Conservation (phyloP, 495 filamentous ascomycete species). For the Lasiosphaeria ovina region DNA sequence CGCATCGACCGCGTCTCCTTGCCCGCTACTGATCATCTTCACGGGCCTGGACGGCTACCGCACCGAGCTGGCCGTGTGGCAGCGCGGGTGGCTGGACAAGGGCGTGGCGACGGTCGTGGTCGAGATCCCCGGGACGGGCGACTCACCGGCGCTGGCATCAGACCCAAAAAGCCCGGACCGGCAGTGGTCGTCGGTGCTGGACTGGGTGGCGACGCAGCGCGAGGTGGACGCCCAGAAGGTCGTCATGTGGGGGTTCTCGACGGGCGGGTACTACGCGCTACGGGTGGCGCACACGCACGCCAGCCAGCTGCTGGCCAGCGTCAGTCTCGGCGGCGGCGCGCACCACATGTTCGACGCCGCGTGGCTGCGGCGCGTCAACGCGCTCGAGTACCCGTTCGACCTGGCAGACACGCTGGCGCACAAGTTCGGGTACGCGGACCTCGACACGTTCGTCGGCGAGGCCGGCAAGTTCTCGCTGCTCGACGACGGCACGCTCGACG, state of each 20-base stretch:
- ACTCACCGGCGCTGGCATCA: conserved; percentile 58
- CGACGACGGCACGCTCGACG: conserved; percentile 60
- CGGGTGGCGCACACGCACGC: conserved; percentile 66
- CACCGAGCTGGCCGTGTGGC: conserved; percentile 66
- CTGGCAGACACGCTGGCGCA: conserved; percentile 59
- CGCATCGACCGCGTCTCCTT: conserved; percentile 27
- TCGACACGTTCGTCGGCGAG: conserved; percentile 51
- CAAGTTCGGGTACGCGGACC: conserved; percentile 61
- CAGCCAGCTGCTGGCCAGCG: conserved; percentile 52
- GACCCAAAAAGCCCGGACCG: conserved; percentile 47
- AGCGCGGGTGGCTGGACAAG: conserved; percentile 54
- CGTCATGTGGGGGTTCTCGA: conserved; percentile 65
- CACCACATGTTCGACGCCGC: conserved; percentile 63
- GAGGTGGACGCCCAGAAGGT: conserved; percentile 55
- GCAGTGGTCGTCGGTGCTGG: conserved; percentile 61
- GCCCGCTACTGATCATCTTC: conserved; percentile 63
- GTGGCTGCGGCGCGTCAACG: conserved; percentile 63
- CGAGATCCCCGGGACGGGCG: conserved; percentile 74
- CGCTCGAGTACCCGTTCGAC: conserved; percentile 71
- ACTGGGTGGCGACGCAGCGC: conserved; percentile 54
- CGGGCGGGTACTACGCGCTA: conserved; percentile 70
- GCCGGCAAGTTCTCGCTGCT: conserved; percentile 65
- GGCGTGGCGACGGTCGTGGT: conserved; percentile 56
- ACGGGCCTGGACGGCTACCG: conserved; percentile 72
- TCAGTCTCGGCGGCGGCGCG: conserved; percentile 62